Evolutionary conservation across 495 filamentous ascomycete species (phyloP).

Genomic region (Viridothelium virens): DNA sequence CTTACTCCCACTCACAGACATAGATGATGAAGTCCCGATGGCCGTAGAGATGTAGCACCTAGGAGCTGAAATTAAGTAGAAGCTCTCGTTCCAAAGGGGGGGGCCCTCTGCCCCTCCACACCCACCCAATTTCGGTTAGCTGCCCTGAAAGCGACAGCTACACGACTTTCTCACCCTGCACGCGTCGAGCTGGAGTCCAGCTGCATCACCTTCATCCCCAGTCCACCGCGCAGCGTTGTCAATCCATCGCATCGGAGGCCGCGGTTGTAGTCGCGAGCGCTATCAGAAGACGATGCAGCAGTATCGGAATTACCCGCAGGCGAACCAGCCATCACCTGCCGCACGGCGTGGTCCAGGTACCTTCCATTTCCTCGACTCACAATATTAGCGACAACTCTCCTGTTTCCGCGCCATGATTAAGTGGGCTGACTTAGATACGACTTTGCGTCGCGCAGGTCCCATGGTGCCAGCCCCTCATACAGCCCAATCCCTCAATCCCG

Average conservation of each 20-base stretch:
- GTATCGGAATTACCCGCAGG: constrained; percentile 33
- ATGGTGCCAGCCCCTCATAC: constrained; percentile 20
- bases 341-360: constrained; percentile 29
- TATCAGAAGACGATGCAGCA: constrained; percentile 29
- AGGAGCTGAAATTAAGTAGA: background rate
- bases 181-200: constrained; percentile 8
- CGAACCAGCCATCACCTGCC: constrained; percentile 26
- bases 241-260: background rate
- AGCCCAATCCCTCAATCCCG: constrained; percentile 8
- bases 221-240: constrained; percentile 2
- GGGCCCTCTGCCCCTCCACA: constrained; percentile 8
- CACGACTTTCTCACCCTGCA: constrained; percentile 9
- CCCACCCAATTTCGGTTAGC: constrained; percentile 10
- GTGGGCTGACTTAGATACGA: constrained; percentile 35
- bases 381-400: constrained; percentile 1
- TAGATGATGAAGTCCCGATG: background rate
- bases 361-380: background rate
- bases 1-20: background rate
- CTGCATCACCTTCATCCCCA: background rate
- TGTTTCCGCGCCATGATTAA: constrained; percentile 29
- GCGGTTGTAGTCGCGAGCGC: constrained; percentile 7
- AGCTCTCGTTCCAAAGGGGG: background rate
- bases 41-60: constrained; percentile 1
- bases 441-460: constrained; percentile 35
- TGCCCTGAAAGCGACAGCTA: constrained; percentile 1